Evolutionary conservation across 2,329 filamentous ascomycete genomes (phyloP).

Genomic region (Bertia moriformis): DNA sequence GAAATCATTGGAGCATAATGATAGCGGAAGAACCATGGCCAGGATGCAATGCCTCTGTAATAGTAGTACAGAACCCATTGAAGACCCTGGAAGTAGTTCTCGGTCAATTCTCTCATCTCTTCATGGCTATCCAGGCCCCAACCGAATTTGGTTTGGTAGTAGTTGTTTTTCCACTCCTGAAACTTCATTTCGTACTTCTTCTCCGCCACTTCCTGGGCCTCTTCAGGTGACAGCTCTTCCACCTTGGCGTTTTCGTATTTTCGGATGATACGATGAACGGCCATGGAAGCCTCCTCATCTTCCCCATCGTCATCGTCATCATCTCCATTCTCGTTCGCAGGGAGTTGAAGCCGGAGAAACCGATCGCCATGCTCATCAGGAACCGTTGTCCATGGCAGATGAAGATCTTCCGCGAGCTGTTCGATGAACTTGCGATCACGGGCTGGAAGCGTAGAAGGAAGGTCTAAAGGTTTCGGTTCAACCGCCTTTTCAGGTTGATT

Average conservation of each 20-base stretch:
- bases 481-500: slow-evolving; percentile 37
- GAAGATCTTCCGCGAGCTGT: slow-evolving; percentile 60
- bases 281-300: slow-evolving; percentile 72
- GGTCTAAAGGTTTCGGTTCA: slow-evolving; percentile 45
- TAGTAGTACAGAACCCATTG: slow-evolving; percentile 99
- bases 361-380: slow-evolving; percentile 50
- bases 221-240: slow-evolving; percentile 63
- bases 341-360: slow-evolving; percentile 49
- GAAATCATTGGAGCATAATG: slow-evolving; percentile 97
- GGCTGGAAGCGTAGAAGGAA: slow-evolving; percentile 60
- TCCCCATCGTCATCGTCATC: slow-evolving; percentile 54
- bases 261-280: slow-evolving; percentile 71
- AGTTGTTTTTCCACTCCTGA: slow-evolving; percentile 80
- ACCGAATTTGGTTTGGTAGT: slow-evolving; percentile 82
- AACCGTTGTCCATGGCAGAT: slow-evolving; percentile 49
- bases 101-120: slow-evolving; percentile 67
- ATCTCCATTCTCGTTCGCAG: slow-evolving; percentile 23
- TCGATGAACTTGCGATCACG: slow-evolving; percentile 87
- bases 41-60: slow-evolving; percentile 90
- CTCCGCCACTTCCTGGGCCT: slow-evolving; percentile 66
- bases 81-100: slow-evolving; percentile 93
- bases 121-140: slow-evolving; percentile 71
- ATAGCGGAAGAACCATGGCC: slow-evolving; percentile 96
- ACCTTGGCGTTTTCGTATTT: slow-evolving; percentile 83
- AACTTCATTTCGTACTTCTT: slow-evolving; percentile 85